Base-by-base conservation (phyloP, 1,139 yeast species). In the Suhomyces chickasaworum region DNA sequence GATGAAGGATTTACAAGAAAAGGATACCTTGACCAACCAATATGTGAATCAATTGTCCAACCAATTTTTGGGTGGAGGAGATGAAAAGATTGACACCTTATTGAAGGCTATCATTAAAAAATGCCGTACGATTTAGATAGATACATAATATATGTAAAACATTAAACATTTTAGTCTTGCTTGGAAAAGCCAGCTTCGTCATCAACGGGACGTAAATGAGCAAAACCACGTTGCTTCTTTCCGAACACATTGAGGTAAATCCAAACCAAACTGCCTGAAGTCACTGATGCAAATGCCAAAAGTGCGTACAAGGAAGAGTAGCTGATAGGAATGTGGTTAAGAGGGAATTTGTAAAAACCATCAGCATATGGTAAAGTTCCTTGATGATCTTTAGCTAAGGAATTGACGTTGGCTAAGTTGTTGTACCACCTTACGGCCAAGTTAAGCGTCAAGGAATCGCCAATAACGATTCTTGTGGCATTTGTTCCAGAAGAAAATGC, bases 401-500 rank as follows among this genome's bases (percentile, higher is more conserved):
- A 54, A 17, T 61, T 65, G 25, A 50, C 49, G 10, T 62, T 61
- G 23, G 53, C 44, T 39, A 71, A 56, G 40, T 57, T 58, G 43
- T 67, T 69, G 41, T 73, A 64, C 93, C 93, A 86, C 50, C 81
- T 71, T 16, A 81, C 75, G 21, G 84, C 81, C 53, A 86, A 71
- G 44, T 72, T 75, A 41, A 86, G 62, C 2, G 86, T 77, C 49
- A 86, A 66, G 35, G 69, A 66, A 52, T 83, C 86, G 7, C 90
- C 91, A 59, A 86, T 86, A 13, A 83, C 83, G 37, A 78, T 73
- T 49, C 88, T 73, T 1, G 84, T 74, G 7, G 85, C 78, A 55
- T 80, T 75, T 7, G 83, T 71, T 32, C 88, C 81, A n/a, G 88
- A 70, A n/a, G 85, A 71, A 69, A 78, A 84, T 1, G 81, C 88